Evolutionary conservation across 164 flowering plant species (phyloP), one percentile per base, ranked within the genome.

Genomic region (Vitis labrusca): DNA sequence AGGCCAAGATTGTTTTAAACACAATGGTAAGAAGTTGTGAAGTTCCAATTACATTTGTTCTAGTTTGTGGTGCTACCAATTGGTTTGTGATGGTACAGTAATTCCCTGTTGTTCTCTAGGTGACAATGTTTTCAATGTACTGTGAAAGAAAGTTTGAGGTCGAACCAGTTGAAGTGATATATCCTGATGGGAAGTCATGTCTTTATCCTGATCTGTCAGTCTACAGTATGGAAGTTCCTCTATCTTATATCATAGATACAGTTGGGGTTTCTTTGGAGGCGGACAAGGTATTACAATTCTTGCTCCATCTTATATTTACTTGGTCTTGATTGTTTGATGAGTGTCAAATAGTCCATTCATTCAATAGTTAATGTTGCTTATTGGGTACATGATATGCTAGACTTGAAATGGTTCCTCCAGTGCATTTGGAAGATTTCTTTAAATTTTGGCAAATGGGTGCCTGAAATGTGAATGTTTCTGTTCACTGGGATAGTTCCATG

Each of bases 1-100:
- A 89, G 83, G 99, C 98, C 70, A 91, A 86, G 55, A 88, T 91
- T 79, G 99, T 93, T 63, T 79, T 96, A 77, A 96, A 93, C 77
- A 96, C 97, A 69, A 84, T 93, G 91, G 99, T 95, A 76, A 63
- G 76, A 27, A 61, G 12, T 56, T 57, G 32, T 10, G 23, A 59
- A 52, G 55, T 51, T 70, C 8, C 17, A 9, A 30, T 51, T 61
- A 32, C 49, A 32, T 68, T 63, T 8, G n/a, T 68, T 0, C 12
- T 29, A 50, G 50, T 17, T 56, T 69, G 53, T 59, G 47, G 58
- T 65, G 15, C 10, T 74, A 14, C 23, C 62, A 0, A 30, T 61
- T 37, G 29, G 12, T 59, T 11, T 57, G 6, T 60, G 63, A 11
- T 67, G 14, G 32, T 51, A 2, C 27, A 5, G 8, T 51, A 15